Percentiles rank a stretch among this genome's conserved stretches.
phyloP scores from a whole-genome alignment of 2,329 filamentous ascomycete species.

The Cytospora schulzeri region DNA sequence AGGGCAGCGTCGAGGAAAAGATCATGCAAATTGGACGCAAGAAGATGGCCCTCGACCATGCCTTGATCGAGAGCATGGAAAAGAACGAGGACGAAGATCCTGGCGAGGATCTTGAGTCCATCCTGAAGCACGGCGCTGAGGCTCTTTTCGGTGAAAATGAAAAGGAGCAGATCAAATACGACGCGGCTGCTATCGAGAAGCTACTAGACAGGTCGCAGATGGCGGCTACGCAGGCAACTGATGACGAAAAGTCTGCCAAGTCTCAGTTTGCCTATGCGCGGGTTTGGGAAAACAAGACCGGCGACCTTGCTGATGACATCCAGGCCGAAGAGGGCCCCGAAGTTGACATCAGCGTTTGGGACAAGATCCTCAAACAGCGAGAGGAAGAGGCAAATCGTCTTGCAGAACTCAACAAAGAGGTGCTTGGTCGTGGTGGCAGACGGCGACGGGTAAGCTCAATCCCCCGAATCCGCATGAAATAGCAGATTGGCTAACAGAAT shows the following conservation, averaged over 20 bases:
- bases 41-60: conserved; percentile 95
- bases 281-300: conserved; percentile 86
- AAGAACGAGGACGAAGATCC: conserved; percentile 69
- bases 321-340: conserved; percentile 55
- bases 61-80: conserved; percentile 90
- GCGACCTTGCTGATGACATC: conserved; percentile 64
- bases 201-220: conserved; percentile 84
- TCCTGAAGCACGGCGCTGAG: conserved; percentile 83
- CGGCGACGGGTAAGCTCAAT: conserved; percentile 55
- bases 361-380: conserved; percentile 81
- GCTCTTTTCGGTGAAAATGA: conserved; percentile 80
- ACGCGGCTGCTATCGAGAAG: conserved; percentile 79
- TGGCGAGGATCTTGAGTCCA: conserved; percentile 79
- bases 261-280: conserved; percentile 86
- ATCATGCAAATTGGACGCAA: conserved; percentile 95
- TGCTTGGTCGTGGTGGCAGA: conserved; percentile 84
- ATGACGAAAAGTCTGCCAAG: conserved; percentile 64
- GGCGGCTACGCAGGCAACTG: conserved; percentile 68
- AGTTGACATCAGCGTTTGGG: conserved; percentile 77
- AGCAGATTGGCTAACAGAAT: conserved; percentile 10
- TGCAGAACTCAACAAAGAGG: conserved; percentile 67
- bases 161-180: conserved; percentile 77
- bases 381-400: conserved; percentile 77
- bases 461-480: not conserved
- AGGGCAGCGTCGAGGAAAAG: conserved; percentile 86